Evolutionary conservation across 208 protist species (phyloP).

Genomic region (Leishmania lainsoni): DNA sequence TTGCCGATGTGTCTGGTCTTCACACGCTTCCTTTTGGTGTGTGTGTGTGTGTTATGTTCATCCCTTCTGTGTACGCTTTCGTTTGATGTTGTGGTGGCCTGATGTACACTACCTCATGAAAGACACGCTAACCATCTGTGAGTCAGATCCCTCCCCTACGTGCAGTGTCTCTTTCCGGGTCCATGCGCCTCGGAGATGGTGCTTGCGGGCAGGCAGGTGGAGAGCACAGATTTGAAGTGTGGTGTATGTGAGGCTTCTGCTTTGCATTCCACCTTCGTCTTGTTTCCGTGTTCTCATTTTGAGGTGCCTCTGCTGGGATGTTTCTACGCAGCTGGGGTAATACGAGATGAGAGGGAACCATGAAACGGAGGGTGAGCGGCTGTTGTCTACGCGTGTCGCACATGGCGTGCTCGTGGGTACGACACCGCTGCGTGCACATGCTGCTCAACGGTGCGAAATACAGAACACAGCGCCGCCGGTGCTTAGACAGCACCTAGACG

Average conservation of each 20-base stretch:
- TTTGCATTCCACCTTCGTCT: neutral
- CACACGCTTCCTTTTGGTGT: neutral
- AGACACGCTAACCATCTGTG: no score
- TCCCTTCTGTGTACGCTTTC: neutral
- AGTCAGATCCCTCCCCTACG: neutral
- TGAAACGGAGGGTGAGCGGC: neutral
- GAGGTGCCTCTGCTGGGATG: neutral
- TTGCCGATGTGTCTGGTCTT: neutral
- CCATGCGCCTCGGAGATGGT: neutral
- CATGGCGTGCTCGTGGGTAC: neutral
- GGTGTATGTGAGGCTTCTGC: neutral
- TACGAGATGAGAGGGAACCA: neutral
- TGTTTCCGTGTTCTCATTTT: neutral
- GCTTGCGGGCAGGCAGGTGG: no score
- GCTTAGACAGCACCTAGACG: neutral
- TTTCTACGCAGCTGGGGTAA: neutral
- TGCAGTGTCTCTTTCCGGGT: neutral
- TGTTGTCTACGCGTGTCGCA: neutral
- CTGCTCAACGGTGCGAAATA: neutral
- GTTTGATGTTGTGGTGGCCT: neutral
- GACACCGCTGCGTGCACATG: neutral
- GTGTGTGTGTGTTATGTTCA: neutral
- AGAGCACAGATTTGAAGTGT: neutral
- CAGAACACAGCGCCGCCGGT: neutral
- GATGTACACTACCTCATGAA: conserved; percentile 6